These are phyloP conservation scores for Solanum hybrid DNA, from an alignment of 305 asterid genomes.

Conservation along the genomic window DNA sequence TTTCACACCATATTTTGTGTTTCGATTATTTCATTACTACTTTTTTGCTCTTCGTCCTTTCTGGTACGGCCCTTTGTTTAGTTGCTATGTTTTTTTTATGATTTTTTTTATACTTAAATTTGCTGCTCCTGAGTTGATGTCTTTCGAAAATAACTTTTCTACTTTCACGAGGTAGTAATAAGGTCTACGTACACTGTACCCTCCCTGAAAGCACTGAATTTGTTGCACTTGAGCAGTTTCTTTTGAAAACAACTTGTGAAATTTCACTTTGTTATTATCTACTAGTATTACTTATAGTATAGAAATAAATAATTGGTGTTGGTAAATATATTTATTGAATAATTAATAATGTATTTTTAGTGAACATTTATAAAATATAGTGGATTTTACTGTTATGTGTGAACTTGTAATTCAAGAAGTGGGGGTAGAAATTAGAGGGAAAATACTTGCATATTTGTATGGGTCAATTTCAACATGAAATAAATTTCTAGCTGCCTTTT, in stretches of 20 bases:
- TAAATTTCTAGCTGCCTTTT: background rate
- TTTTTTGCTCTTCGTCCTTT: background rate
- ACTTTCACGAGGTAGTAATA: rapidly evolving
- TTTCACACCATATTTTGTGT: background rate
- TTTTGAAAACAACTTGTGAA: too few relatives aligned
- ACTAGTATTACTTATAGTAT: background rate
- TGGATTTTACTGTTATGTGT: background rate
- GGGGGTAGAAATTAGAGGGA: background rate
- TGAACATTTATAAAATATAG: background rate
- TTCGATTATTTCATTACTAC: background rate
- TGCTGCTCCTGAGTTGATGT: background rate
- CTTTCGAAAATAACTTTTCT: background rate
- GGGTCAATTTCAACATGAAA: background rate
- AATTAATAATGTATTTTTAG: background rate
- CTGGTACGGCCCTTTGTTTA: background rate
- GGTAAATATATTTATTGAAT: background rate
- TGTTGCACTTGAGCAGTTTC: rapidly evolving
- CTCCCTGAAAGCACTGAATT: background rate
- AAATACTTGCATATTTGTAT: background rate
- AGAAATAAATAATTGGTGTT: background rate
- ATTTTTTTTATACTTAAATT: background rate
- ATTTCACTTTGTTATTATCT: background rate
- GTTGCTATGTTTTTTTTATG: background rate
- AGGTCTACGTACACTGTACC: background rate
- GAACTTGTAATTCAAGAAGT: background rate